These are phyloP conservation scores for Cyclotella kingstonii DNA, from an alignment of 108 stramenopile species.

Conservation along the genomic window DNA sequence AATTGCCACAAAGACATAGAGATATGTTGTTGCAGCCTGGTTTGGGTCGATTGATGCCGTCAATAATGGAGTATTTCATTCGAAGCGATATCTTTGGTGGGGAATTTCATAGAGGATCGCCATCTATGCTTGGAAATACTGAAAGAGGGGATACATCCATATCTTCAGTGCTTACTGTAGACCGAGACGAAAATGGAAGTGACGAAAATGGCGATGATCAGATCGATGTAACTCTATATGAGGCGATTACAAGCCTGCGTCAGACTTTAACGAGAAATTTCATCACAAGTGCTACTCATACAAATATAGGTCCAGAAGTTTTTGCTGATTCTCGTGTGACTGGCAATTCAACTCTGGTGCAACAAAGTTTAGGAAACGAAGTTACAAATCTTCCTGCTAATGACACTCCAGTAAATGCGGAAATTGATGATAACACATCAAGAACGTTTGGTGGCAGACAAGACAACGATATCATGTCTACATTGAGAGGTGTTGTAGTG, in stretches of 20 bases:
- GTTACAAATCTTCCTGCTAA: neutral
- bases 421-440: conserved; percentile 4
- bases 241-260: conserved; percentile 32
- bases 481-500: conserved; percentile 17
- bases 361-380: neutral
- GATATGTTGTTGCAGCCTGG: conserved; percentile 51
- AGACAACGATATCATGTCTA: neutral
- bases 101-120: conserved; percentile 25
- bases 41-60: conserved; percentile 50
- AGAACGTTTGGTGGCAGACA: neutral
- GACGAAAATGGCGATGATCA: conserved; percentile 20
- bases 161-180: conserved; percentile 22
- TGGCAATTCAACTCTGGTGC: neutral
- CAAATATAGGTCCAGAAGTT: neutral
- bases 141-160: conserved; percentile 39
- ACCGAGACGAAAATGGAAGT: conserved; percentile 13
- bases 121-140: conserved; percentile 5
- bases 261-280: conserved; percentile 16
- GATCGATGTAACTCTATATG: conserved; percentile 25
- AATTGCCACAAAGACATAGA: conserved; percentile 61
- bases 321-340: neutral
- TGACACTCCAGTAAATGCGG: too few species aligned
- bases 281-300: neutral
- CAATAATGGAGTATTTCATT: conserved; percentile 30
- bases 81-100: conserved; percentile 11